These are phyloP conservation scores for Vigna radiata DNA, from an alignment of 306 rosid species.

Conservation along the genomic window DNA sequence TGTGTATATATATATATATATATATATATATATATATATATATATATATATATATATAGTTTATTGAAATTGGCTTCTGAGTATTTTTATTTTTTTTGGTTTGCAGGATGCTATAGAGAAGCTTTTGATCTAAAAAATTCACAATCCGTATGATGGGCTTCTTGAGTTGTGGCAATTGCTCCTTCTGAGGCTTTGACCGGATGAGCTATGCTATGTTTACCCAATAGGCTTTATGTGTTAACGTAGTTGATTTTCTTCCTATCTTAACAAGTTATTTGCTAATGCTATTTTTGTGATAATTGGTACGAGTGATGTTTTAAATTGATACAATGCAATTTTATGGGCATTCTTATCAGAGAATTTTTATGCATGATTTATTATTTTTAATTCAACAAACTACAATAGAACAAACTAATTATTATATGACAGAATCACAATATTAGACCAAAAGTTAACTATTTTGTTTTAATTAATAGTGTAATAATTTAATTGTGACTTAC, in stretches of 20 bases:
- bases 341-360: not conserved
- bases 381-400: not conserved
- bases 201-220: slow-evolving; percentile 55
- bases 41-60: too few species aligned
- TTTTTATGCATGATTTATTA: not conserved
- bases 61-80: slow-evolving; percentile 29
- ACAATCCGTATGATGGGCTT: slow-evolving; percentile 82
- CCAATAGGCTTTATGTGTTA: slow-evolving; percentile 39
- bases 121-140: slow-evolving; percentile 68
- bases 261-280: slow-evolving; percentile 30
- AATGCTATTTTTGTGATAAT: slow-evolving; percentile 37
- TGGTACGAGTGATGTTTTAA: slow-evolving; percentile 38
- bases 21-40: not conserved
- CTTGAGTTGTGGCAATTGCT: slow-evolving; percentile 58
- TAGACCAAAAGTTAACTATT: too few species aligned
- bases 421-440: not conserved
- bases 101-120: slow-evolving; percentile 95
- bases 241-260: slow-evolving; percentile 33
- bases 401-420: not conserved
- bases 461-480: too few species aligned
- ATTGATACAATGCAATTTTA: slow-evolving; percentile 34
- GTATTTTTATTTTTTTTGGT: not conserved
- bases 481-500: too few species aligned
- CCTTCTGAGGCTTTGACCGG: slow-evolving; percentile 92
- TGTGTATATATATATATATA: too few species aligned